Evolutionary conservation across 768 basidiomycete genomes (phyloP).

Genomic region (Rhizopogon rudus): DNA sequence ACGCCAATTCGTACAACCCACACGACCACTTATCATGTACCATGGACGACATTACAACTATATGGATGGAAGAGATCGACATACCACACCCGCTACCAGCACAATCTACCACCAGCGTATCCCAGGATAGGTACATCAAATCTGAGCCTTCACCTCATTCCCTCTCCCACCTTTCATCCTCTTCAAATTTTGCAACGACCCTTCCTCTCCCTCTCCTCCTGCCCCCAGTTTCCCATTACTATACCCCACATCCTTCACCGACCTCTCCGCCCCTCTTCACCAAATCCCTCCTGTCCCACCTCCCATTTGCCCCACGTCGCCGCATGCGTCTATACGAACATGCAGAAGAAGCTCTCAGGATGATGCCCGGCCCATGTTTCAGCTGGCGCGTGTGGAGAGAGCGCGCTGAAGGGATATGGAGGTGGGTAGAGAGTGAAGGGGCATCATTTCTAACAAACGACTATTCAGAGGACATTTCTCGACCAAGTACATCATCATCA

Average conservation of each 20-base stretch:
- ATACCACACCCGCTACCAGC: conserved; percentile 16
- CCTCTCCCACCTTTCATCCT: conserved; percentile 12
- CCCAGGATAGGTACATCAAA: conserved; percentile 23
- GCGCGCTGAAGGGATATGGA: conserved; percentile 41
- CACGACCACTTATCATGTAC: conserved; percentile 37
- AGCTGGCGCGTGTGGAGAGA: conserved; percentile 43
- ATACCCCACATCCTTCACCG: conserved; percentile 16
- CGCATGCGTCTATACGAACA: conserved; percentile 35
- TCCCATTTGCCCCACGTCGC: conserved; percentile 33
- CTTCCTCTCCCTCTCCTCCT: conserved; percentile 20
- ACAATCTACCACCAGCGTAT: conserved; percentile 11
- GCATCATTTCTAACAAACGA: conserved; percentile 4
- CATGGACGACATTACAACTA: conserved; percentile 50
- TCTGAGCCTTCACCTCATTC: conserved; percentile 27
- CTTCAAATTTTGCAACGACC: conserved; percentile 8
- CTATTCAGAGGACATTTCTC: neutral
- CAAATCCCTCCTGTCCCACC: conserved; percentile 30
- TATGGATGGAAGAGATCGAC: conserved; percentile 59
- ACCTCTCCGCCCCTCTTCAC: conserved; percentile 30
- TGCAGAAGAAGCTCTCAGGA: conserved; percentile 37
- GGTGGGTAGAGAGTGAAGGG: conserved; percentile 30
- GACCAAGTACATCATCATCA: neutral
- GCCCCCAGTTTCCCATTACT: conserved; percentile 16
- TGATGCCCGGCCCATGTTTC: conserved; percentile 39
- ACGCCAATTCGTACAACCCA: conserved; percentile 31